Conservation (phyloP, 2,329 filamentous ascomycete species). For the Bisporella sp. region DNA sequence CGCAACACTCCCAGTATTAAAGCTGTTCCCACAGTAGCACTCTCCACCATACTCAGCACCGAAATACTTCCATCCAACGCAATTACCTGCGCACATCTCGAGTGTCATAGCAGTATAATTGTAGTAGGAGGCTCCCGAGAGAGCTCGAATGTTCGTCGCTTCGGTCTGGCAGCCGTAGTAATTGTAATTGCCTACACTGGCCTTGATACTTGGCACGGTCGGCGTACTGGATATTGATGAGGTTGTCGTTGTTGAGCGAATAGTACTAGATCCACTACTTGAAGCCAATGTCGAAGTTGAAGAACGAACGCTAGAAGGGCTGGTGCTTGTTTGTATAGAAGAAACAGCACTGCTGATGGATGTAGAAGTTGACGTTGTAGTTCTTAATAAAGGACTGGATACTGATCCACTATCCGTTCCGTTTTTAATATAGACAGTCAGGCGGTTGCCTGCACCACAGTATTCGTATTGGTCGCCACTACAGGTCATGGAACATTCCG, state of each 20-base stretch:
- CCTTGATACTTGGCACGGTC: constrained; percentile 13
- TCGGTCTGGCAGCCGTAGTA: not conserved
- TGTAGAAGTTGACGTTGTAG: no score
- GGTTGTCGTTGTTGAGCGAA: not conserved
- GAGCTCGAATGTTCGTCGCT: not conserved
- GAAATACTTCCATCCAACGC: constrained; percentile 28
- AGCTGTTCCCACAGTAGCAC: constrained; percentile 31
- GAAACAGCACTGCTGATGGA: no score
- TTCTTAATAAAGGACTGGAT: no score
- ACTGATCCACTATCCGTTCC: not conserved
- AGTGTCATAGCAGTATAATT: constrained; percentile 20
- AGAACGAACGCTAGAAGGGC: no score
- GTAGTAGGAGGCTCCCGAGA: constrained; percentile 9
- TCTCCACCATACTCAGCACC: constrained; percentile 33
- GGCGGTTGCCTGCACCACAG: constrained; percentile 26
- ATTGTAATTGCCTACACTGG: constrained; percentile 16
- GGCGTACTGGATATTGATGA: constrained; percentile 8
- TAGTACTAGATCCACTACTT: no score
- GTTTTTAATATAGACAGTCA: constrained; percentile 17
- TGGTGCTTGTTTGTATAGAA: no score
- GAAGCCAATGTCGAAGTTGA: no score
- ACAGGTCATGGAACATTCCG: constrained; percentile 17
- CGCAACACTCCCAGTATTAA: constrained; percentile 1
- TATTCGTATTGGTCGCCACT: constrained; percentile 23
- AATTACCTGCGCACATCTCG: constrained; percentile 23